Conservation (phyloP, 73 alveolate species). For the Paramecium tetraurelia region DNA sequence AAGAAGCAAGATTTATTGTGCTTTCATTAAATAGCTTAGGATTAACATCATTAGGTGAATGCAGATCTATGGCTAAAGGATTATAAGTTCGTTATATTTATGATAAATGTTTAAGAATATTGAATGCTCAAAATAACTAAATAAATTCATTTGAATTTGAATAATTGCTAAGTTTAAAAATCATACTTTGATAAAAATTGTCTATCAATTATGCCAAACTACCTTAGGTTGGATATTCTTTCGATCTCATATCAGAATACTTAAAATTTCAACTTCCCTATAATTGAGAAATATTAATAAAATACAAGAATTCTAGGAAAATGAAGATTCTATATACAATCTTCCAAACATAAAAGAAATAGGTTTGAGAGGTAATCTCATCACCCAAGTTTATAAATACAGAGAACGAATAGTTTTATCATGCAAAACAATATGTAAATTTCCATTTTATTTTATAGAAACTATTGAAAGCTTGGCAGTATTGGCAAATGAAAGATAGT, state of each 20-base stretch:
- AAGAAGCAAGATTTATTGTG: background rate
- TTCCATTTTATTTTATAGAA: background rate
- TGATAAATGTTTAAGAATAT: background rate
- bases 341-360: background rate
- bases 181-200: slow-evolving; percentile 6
- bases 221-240: background rate
- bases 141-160: background rate
- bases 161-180: background rate
- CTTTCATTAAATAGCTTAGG: slow-evolving; percentile 37
- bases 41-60: background rate
- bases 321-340: background rate
- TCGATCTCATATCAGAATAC: slow-evolving; percentile 5
- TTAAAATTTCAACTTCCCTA: background rate
- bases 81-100: background rate
- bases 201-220: background rate
- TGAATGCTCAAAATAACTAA: background rate
- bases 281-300: slow-evolving; percentile 35
- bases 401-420: slow-evolving; percentile 30
- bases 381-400: background rate
- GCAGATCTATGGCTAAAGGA: background rate
- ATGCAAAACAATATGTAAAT: background rate
- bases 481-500: background rate
- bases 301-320: background rate
- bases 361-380: slow-evolving; percentile 17
- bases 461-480: background rate